phyloP scores from a whole-genome alignment of 441 rosid species.

The Populus trichocarpa region DNA sequence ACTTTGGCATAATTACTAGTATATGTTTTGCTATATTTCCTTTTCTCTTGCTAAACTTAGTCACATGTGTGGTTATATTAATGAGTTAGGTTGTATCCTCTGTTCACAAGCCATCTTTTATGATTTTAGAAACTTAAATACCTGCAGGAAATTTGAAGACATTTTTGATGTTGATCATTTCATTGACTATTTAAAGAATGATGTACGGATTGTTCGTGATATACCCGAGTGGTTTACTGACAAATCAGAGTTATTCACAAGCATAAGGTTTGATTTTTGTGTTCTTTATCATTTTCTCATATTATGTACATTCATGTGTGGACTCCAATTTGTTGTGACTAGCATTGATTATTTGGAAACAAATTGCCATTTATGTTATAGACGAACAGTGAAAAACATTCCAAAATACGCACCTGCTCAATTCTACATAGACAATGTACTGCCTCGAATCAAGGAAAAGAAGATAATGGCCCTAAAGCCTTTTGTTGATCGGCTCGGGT shows the following conservation, averaged over 20 bases:
- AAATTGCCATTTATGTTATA: too few relatives aligned
- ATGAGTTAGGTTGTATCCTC: not conserved
- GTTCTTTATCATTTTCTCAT: slow-evolving; percentile 22
- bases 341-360: not conserved
- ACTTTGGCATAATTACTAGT: not conserved
- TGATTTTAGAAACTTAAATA: not conserved
- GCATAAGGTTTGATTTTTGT: slow-evolving; percentile 88
- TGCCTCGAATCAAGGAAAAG: slow-evolving; percentile 57
- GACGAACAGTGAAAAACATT: not conserved
- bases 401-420: not conserved
- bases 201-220: slow-evolving; percentile 72
- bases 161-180: slow-evolving; percentile 82
- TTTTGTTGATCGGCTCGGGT: slow-evolving; percentile 60
- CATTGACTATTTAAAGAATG: slow-evolving; percentile 66
- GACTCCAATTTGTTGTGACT: not conserved
- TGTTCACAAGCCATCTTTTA: not conserved
- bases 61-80: not conserved
- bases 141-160: slow-evolving; percentile 68
- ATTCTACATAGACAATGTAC: slow-evolving; percentile 41
- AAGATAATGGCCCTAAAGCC: slow-evolving; percentile 62
- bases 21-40: not conserved
- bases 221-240: slow-evolving; percentile 63
- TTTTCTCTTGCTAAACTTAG: not conserved
- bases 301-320: not conserved
- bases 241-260: slow-evolving; percentile 40